Base-by-base conservation (phyloP, 2,329 filamentous ascomycete genomes). In the Emmonsia crescens region DNA sequence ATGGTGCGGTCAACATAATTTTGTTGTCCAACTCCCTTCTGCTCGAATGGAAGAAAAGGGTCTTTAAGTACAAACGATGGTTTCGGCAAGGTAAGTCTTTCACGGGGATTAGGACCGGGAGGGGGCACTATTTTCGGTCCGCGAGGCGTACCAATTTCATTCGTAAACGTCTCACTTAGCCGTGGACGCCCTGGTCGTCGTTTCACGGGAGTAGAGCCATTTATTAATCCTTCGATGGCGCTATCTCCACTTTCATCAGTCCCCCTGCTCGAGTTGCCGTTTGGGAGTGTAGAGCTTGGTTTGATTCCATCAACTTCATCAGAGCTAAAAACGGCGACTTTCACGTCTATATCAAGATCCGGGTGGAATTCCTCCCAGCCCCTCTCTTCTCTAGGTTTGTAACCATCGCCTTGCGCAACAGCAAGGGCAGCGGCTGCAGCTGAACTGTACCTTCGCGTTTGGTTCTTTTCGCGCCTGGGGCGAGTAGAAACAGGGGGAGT, bases 341-440 rank as follows among this genome's bases (percentile, higher is more conserved):
- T 84, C 14, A 83, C 83, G 61, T 96, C 91, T 57, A 96, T 91
- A 76, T 97, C 92, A 59, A 99, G 83, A 69, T 96, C 90, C 0
- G 91, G 91, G 74, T 99, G 94, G 66, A 97, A 97, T 73, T 99
- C 94, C 71, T 96, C 92, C 91, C 93, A 99, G 59, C 91, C 90
- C 65, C 93, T 86, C 78, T 99, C 94, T 76, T 99, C 94, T 70
- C 94, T 84, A 38, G 94, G 94, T 74, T 99, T 99, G 77, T 97
- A 97, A 58, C 93, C 92, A 78, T 97, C 94, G 69, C 86, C 92
- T 72, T 96, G 91, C 67, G 91, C 89, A 63, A 94, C 88, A 5
- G 91, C 91, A 58, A 92, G 90, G 29, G 92, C 89, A 33, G 91
- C 91, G 14, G 93, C 91, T n/a, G 88, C 77, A 36, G 84, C 91